Evolutionary conservation across 2,329 filamentous ascomycete genomes (phyloP).

Genomic region (Zymoseptoria passerinii): DNA sequence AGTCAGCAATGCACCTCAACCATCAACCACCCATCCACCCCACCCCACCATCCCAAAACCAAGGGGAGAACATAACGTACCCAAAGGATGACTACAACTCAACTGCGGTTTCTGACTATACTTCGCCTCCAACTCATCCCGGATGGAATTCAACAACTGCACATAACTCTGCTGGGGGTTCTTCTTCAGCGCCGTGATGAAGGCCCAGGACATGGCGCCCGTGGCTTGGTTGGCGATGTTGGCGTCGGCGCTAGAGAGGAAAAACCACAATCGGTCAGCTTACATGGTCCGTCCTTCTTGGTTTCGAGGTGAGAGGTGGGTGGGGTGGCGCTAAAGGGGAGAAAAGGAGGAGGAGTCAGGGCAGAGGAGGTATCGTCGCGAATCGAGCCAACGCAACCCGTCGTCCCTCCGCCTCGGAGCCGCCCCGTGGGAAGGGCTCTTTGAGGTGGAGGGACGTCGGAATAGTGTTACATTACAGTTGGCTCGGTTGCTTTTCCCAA

Average conservation of each 20-base stretch:
- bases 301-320: no score
- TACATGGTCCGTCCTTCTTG: no score
- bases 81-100: constrained; percentile 89
- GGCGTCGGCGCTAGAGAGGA: constrained; percentile 64
- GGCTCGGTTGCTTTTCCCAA: background rate
- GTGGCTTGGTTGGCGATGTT: constrained; percentile 82
- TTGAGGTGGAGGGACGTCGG: constrained; percentile 20
- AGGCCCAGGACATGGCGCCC: constrained; percentile 97
- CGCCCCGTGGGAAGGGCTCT: constrained; percentile 18
- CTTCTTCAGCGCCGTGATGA: constrained; percentile 82
- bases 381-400: constrained; percentile 25
- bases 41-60: background rate
- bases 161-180: constrained; percentile 96
- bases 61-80: constrained; percentile 47
- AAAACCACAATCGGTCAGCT: background rate
- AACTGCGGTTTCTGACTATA: constrained; percentile 94
- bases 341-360: background rate
- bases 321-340: no score
- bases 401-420: constrained; percentile 22
- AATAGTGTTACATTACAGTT: constrained; percentile 9
- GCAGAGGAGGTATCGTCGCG: background rate
- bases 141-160: constrained; percentile 88
- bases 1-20: constrained; percentile 9
- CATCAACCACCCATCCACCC: background rate
- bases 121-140: constrained; percentile 76